Percentiles rank a stretch among this genome's conserved stretches.
Evolutionary conservation across 805 yeast genomes (phyloP).

Genomic region (Yarrowia bubula): DNA sequence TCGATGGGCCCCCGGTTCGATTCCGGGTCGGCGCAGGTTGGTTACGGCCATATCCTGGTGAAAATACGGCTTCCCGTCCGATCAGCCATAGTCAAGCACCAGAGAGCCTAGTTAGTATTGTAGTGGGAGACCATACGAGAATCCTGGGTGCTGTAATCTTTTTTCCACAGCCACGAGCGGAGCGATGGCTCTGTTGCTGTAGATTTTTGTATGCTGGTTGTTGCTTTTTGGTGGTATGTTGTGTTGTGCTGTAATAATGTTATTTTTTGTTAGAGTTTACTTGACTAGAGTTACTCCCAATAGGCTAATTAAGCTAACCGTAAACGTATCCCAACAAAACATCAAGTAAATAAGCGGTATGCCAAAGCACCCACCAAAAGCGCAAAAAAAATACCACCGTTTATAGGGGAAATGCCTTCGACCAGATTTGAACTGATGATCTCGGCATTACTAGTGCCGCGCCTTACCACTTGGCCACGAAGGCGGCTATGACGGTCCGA

Average conservation of each 20-base stretch:
- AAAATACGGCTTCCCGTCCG: conserved; percentile 18
- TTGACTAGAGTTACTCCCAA: too few species aligned
- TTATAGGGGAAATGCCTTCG: neutral
- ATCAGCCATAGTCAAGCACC: conserved; percentile 18
- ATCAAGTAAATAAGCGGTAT: too few species aligned
- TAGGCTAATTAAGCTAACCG: too few species aligned
- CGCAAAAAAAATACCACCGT: neutral
- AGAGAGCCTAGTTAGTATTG: conserved; percentile 17
- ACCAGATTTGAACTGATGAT: conserved; percentile 27
- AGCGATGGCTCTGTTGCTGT: neutral
- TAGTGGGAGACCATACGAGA: conserved; percentile 18
- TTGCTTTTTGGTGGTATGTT: too few species aligned
- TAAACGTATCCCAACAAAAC: too few species aligned
- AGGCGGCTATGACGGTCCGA: neutral
- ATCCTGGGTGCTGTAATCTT: conserved; percentile 19
- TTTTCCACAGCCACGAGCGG: neutral
- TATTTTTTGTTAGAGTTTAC: too few species aligned
- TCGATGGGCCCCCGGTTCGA: conserved; percentile 22
- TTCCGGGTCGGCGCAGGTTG: conserved; percentile 15
- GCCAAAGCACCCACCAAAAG: neutral
- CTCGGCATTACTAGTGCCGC: conserved; percentile 21
- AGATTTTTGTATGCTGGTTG: neutral
- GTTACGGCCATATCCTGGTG: conserved; percentile 19
- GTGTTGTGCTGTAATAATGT: too few species aligned
- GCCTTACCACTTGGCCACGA: conserved; percentile 24